Conservation (phyloP, 192 early-diverging fungal species). For the Glomus cerebriforme region DNA sequence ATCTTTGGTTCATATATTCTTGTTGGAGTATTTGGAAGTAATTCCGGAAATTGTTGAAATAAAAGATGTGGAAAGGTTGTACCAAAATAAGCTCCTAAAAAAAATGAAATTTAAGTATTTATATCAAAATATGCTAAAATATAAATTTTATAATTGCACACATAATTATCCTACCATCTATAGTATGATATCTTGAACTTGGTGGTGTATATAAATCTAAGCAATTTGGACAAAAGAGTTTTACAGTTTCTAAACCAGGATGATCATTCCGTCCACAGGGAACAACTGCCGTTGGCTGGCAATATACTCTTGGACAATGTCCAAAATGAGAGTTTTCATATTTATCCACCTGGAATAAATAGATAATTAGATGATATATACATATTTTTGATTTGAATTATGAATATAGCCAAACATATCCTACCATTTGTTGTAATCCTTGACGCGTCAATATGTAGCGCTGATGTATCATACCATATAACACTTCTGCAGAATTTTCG, state of each 20-base stretch:
- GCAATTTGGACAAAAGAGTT: slow-evolving; percentile 81
- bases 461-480: slow-evolving; percentile 94
- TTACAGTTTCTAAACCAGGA: slow-evolving; percentile 67
- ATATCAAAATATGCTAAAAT: neutral
- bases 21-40: slow-evolving; percentile 57
- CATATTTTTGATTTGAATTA: neutral
- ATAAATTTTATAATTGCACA: neutral
- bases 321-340: slow-evolving; percentile 80
- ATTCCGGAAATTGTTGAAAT: slow-evolving; percentile 82
- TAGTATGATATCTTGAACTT: slow-evolving; percentile 63
- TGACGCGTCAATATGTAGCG: slow-evolving; percentile 87
- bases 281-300: slow-evolving; percentile 60
- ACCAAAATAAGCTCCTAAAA: slow-evolving; percentile 88
- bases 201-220: slow-evolving; percentile 77
- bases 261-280: slow-evolving; percentile 75
- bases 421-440: slow-evolving; percentile 84
- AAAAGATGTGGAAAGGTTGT: slow-evolving; percentile 94
- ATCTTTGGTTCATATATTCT: slow-evolving; percentile 80
- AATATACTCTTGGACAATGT: slow-evolving; percentile 71
- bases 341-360: slow-evolving; percentile 67
- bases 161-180: slow-evolving; percentile 59
- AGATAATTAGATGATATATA: neutral
- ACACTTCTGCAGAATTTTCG: slow-evolving; percentile 83
- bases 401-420: neutral
- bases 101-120: slow-evolving; percentile 35